Percentiles rank a stretch among this genome's conserved stretches.
Conservation (phyloP, 2,329 filamentous ascomycete genomes). For the Aspergillus candidus region DNA sequence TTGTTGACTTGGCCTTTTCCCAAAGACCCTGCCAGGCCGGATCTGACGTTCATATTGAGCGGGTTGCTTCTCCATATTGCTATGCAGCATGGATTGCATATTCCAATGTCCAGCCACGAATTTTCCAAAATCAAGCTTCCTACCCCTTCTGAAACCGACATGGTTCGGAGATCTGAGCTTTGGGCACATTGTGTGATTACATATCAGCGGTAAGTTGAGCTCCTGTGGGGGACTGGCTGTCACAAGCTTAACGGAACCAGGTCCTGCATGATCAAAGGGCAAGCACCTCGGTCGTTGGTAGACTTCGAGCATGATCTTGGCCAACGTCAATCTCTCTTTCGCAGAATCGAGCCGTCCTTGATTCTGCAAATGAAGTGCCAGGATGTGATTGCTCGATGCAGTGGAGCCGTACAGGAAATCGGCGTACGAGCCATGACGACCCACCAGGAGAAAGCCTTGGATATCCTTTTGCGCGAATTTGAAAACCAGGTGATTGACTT, state of each 20-base stretch:
- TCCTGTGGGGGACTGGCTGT: not conserved
- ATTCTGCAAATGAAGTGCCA: slow-evolving; percentile 35
- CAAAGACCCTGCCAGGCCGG: slow-evolving; percentile 25
- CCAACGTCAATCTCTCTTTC: slow-evolving; percentile 29
- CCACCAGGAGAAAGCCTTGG: slow-evolving; percentile 35
- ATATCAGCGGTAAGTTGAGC: slow-evolving; percentile 31
- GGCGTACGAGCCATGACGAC: slow-evolving; percentile 33
- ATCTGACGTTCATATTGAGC: slow-evolving; percentile 32
- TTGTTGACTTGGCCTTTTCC: slow-evolving; percentile 39
- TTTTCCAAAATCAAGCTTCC: slow-evolving; percentile 32
- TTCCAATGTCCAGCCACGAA: slow-evolving; percentile 39
- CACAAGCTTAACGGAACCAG: slow-evolving; percentile 15
- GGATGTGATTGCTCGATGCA: slow-evolving; percentile 32
- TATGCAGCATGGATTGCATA: slow-evolving; percentile 40
- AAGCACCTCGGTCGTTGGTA: slow-evolving; percentile 27
- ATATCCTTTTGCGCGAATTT: slow-evolving; percentile 32
- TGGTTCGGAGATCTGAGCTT: slow-evolving; percentile 32
- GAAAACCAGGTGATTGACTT: slow-evolving; percentile 33
- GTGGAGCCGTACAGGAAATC: slow-evolving; percentile 31
- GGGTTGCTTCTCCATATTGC: slow-evolving; percentile 37
- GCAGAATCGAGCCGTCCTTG: slow-evolving; percentile 29
- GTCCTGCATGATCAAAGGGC: slow-evolving; percentile 34
- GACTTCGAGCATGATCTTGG: slow-evolving; percentile 33
- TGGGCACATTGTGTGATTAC: slow-evolving; percentile 38
- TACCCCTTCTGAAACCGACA: slow-evolving; percentile 28